Base-by-base conservation (phyloP, 257 asterid species). In the Solanum habrochaites region DNA sequence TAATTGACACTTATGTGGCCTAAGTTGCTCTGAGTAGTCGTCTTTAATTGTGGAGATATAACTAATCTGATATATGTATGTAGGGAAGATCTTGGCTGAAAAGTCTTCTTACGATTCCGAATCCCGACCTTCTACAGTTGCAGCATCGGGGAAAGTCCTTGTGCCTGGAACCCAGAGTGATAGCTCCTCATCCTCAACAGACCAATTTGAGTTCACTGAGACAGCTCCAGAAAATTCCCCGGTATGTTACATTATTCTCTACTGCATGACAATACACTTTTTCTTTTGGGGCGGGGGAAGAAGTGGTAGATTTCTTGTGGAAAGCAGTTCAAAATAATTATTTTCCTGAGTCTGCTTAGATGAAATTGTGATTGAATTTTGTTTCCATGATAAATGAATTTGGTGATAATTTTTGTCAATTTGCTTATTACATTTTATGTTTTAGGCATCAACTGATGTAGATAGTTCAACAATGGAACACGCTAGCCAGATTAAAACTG, bases 131-230 rank as follows among this genome's bases (percentile, higher is more conserved):
- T 90, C 94, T 52, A 86, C 90, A 70, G 95, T 91, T 83, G 92
- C 95, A 49, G 92, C 94, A 86, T 92, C 99, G 8, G 96, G 91
- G 87, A 95, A 97, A 89, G 91, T 94, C 87, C 97, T 97, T 78
- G 95, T 95, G 90, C 98, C 99, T 8, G 98, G 97, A 69, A 87
- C 94, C 86, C 91, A 88, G 89, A 88, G 85, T 87, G 95, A 91
- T 83, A 94, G 81, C 29, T 82, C 93, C 25, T 85, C 91, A 29
- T 86, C 92, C 86, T 84, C 93, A 60, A 74, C 89, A 13, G 90
- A 91, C 85, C 87, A 89, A 70, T 64, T 89, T 85, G 95, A 91
- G 72, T 91, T 75, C 85, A 85, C 89, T 49, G 93, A 91, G 86
- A 69, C 82, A 88, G 91, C 39, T 88, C 89, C 92, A 84, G 91